phyloP scores from a whole-genome alignment of 495 filamentous ascomycete genomes.

The Aspergillus hancockii region DNA sequence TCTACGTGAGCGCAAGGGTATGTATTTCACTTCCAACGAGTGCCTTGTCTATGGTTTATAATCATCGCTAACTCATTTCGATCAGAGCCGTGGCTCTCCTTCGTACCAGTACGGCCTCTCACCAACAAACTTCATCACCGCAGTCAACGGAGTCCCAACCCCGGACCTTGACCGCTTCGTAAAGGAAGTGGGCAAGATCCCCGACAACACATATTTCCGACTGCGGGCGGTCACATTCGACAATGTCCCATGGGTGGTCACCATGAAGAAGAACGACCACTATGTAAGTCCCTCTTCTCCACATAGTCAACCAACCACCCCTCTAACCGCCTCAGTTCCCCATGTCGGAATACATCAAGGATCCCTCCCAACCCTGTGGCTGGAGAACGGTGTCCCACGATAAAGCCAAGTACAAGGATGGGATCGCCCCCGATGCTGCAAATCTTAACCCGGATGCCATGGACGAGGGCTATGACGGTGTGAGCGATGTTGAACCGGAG shows the following conservation, averaged over 20 bases:
- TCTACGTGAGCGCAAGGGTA: conserved; percentile 90
- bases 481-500: conserved; percentile 45
- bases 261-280: conserved; percentile 99
- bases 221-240: conserved; percentile 94
- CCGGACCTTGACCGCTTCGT: conserved; percentile 79
- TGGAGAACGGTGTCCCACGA: conserved; percentile 76
- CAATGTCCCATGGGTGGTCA: conserved; percentile 95
- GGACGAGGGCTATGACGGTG: conserved; percentile 39
- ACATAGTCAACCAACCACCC: neutral
- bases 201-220: conserved; percentile 96
- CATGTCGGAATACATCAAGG: conserved; percentile 83
- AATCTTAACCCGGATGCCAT: conserved; percentile 51
- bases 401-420: conserved; percentile 46
- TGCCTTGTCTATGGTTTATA: no score
- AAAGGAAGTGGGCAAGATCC: conserved; percentile 76
- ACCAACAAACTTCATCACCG: conserved; percentile 95
- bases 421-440: conserved; percentile 36
- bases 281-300: conserved; percentile 57
- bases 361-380: conserved; percentile 58
- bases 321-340: conserved; percentile 60
- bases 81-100: conserved; percentile 71
- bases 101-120: conserved; percentile 91
- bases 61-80: conserved; percentile 15
- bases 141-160: conserved; percentile 86
- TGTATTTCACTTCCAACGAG: no score